Evolutionary conservation across 768 basidiomycete genomes (phyloP).

Genomic region (Leccinum subgranulosum): DNA sequence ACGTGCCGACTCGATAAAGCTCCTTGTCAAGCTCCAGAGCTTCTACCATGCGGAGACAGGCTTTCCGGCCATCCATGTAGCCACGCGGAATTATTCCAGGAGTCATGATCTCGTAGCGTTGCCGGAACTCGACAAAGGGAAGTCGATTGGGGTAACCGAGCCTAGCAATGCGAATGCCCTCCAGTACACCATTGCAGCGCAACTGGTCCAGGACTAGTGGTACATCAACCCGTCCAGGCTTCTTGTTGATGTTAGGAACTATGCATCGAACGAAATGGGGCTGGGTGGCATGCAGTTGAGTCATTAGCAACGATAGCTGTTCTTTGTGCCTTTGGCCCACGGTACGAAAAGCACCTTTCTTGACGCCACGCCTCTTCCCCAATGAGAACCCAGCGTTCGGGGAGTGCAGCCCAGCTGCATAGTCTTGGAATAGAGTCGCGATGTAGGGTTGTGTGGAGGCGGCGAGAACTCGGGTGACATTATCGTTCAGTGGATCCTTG

Average conservation of each 20-base stretch:
- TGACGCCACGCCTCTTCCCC: conserved; percentile 71
- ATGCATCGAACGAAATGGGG: conserved; percentile 99
- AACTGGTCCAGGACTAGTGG: conserved; percentile 95
- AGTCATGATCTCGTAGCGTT: conserved; percentile 93
- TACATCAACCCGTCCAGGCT: conserved; percentile 86
- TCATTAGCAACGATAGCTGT: conserved; percentile 88
- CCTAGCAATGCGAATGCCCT: conserved; percentile 96
- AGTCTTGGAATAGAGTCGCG: conserved; percentile 81
- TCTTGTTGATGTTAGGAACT: conserved; percentile 90
- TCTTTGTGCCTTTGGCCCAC: conserved; percentile 95
- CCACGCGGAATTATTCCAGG: conserved; percentile 91
- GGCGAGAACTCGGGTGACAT: conserved; percentile 84
- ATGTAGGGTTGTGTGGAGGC: conserved; percentile 81
- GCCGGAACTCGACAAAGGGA: conserved; percentile 95
- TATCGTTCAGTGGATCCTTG: conserved; percentile 97
- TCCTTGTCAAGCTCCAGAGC: conserved; percentile 83
- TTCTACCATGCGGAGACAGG: conserved; percentile 87
- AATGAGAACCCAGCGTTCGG: conserved; percentile 37
- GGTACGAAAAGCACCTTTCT: conserved; percentile 96
- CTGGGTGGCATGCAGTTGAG: conserved; percentile 87
- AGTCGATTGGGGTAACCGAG: conserved; percentile 96
- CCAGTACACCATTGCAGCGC: conserved; percentile 97
- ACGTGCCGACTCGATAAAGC: conserved; percentile 88
- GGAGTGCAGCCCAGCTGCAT: conserved; percentile 44
- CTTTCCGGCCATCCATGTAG: conserved; percentile 97